These are phyloP conservation scores for Glonium stellatum DNA, from an alignment of 495 filamentous ascomycete genomes.

Conservation along the genomic window DNA sequence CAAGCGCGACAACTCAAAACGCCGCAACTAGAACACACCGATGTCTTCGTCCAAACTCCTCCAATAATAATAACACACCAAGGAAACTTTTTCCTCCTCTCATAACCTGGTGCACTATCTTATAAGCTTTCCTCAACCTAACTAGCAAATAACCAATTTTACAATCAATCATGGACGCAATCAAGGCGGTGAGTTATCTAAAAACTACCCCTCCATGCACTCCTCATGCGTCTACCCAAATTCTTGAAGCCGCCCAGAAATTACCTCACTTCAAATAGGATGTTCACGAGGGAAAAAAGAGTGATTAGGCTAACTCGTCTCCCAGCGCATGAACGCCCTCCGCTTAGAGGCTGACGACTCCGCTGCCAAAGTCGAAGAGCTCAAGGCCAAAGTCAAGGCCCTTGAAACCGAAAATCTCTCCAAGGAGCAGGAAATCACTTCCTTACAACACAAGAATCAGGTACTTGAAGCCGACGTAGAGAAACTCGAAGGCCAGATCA, in stretches of 20 bases:
- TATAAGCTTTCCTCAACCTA: slow-evolving; percentile 7
- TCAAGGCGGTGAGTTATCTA: slow-evolving; percentile 63
- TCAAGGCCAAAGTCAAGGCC: slow-evolving; percentile 74
- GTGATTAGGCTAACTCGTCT: slow-evolving; percentile 1
- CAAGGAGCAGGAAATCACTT: slow-evolving; percentile 97
- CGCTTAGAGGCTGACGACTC: slow-evolving; percentile 86
- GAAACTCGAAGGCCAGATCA: slow-evolving; percentile 44
- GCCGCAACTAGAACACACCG: neutral
- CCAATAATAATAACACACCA: neutral
- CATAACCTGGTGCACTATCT: neutral
- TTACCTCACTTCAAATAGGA: too few relatives aligned
- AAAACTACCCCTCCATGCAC: slow-evolving; percentile 26
- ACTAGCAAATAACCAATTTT: neutral
- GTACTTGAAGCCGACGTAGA: slow-evolving; percentile 85
- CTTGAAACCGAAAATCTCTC: slow-evolving; percentile 90
- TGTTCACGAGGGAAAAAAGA: neutral
- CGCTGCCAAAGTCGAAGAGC: slow-evolving; percentile 71
- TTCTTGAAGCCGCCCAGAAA: neutral
- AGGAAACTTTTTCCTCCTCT: neutral
- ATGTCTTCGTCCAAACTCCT: neutral
- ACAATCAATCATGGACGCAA: slow-evolving; percentile 52
- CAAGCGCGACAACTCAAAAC: too few relatives aligned
- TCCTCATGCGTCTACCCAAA: neutral
- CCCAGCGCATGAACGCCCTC: slow-evolving; percentile 88
- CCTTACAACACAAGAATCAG: slow-evolving; percentile 82